Conservation (phyloP, 2,329 filamentous ascomycete genomes). For the Sclerotinia minor region DNA sequence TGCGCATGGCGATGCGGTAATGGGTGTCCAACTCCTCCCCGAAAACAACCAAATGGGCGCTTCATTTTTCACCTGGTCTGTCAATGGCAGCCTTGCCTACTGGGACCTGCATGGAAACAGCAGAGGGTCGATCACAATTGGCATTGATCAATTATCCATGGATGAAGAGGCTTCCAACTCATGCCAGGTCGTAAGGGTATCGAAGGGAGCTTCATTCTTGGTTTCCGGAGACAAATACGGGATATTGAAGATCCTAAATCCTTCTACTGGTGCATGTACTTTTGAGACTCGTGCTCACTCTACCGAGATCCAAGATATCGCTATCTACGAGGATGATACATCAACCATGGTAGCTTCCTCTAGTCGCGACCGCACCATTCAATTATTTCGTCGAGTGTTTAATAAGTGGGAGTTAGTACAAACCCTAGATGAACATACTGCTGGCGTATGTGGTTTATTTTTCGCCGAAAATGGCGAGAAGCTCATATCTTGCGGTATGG, state of each 20-base stretch:
- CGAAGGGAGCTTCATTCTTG: conserved; percentile 63
- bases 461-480: conserved; percentile 67
- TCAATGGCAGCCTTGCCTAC: conserved; percentile 74
- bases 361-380: conserved; percentile 86
- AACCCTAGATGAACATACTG: conserved; percentile 88
- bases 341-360: conserved; percentile 74
- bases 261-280: conserved; percentile 57
- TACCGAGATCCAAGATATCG: conserved; percentile 80
- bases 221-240: conserved; percentile 85
- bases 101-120: conserved; percentile 76
- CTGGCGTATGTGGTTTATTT: conserved; percentile 76
- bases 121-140: conserved; percentile 63
- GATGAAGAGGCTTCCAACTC: conserved; percentile 58
- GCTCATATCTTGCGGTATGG: conserved; percentile 82
- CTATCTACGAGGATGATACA: conserved; percentile 63
- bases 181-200: conserved; percentile 59
- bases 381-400: conserved; percentile 69
- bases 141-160: conserved; percentile 63
- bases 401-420: conserved; percentile 76
- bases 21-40: conserved; percentile 70
- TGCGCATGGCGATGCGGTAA: conserved; percentile 63
- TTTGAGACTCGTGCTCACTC: conserved; percentile 83
- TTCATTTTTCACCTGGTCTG: conserved; percentile 87
- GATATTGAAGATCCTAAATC: conserved; percentile 71
- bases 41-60: conserved; percentile 61